phyloP scores from a whole-genome alignment of 306 rosid species.

The Corylus americana region DNA sequence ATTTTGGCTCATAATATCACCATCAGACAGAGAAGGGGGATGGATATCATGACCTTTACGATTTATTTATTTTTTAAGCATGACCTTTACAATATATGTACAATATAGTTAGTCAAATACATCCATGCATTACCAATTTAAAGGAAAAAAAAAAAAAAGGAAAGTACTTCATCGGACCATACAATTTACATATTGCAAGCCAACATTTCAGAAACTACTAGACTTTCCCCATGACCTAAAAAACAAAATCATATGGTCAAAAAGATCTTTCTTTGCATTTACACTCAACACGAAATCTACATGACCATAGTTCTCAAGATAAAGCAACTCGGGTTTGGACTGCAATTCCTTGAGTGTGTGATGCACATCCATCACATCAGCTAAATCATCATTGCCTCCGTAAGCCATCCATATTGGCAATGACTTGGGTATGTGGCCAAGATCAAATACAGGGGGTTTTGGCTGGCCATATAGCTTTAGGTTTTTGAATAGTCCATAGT shows the following conservation, averaged over 20 bases:
- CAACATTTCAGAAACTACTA: constrained; percentile 32
- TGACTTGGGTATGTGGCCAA: constrained; percentile 67
- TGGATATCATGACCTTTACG: not conserved
- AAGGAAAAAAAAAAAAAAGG: not conserved
- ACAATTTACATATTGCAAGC: not conserved
- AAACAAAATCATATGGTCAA: constrained; percentile 64
- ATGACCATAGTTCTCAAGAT: constrained; percentile 83
- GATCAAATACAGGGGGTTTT: constrained; percentile 78
- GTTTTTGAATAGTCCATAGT: constrained; percentile 79
- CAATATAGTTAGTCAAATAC: not conserved
- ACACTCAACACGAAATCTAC: constrained; percentile 76
- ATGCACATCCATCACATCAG: constrained; percentile 62
- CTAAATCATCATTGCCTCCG: constrained; percentile 82
- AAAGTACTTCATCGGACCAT: not conserved
- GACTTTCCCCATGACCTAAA: constrained; percentile 39
- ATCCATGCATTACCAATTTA: not conserved
- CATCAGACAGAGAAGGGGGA: not conserved
- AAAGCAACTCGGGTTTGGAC: constrained; percentile 72
- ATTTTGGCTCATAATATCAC: not conserved
- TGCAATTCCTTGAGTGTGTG: constrained; percentile 64
- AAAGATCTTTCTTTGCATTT: constrained; percentile 70
- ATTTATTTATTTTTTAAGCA: not conserved
- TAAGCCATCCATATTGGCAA: constrained; percentile 93
- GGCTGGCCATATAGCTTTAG: constrained; percentile 55
- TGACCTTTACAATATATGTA: not conserved